Conservation (phyloP, 495 filamentous ascomycete genomes). For the Aspergillus indologenus region DNA sequence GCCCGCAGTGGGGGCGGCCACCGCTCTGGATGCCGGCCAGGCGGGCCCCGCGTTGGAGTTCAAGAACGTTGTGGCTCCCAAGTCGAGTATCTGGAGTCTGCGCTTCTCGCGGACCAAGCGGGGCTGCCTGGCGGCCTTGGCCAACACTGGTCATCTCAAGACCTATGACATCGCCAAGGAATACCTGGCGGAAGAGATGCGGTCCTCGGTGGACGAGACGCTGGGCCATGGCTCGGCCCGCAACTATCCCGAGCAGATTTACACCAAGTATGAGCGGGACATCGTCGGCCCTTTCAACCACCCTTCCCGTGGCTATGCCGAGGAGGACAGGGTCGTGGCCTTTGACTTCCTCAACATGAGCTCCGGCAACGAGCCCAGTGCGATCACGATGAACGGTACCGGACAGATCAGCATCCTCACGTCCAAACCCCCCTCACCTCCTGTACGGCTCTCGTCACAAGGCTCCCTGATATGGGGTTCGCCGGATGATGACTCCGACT, state of each 20-base stretch:
- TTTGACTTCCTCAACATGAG: slow-evolving; percentile 81
- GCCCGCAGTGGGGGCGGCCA: slow-evolving; percentile 37
- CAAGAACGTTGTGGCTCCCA: slow-evolving; percentile 58
- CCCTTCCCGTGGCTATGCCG: slow-evolving; percentile 40
- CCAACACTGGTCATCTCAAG: slow-evolving; percentile 75
- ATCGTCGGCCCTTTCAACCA: slow-evolving; percentile 45
- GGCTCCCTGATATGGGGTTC: slow-evolving; percentile 38
- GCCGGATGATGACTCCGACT: slow-evolving; percentile 25
- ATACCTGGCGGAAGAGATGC: slow-evolving; percentile 41
- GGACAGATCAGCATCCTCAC: slow-evolving; percentile 63
- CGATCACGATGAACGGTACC: slow-evolving; percentile 65
- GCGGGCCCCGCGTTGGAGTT: slow-evolving; percentile 61
- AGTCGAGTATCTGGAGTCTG: slow-evolving; percentile 67
- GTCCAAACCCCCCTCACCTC: slow-evolving; percentile 57
- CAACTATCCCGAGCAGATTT: slow-evolving; percentile 42
- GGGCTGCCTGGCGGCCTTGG: slow-evolving; percentile 71
- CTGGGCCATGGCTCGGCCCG: slow-evolving; percentile 41
- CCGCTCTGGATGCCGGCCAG: slow-evolving; percentile 33
- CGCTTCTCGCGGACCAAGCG: slow-evolving; percentile 73
- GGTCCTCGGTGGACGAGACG: slow-evolving; percentile 39
- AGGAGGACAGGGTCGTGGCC: slow-evolving; percentile 68
- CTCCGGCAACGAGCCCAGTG: slow-evolving; percentile 57
- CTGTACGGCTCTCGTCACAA: slow-evolving; percentile 45
- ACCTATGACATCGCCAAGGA: slow-evolving; percentile 67
- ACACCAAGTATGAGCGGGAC: slow-evolving; percentile 49